phyloP scores from a whole-genome alignment of 106 monocot species.

The Narthecium ossifragum region DNA sequence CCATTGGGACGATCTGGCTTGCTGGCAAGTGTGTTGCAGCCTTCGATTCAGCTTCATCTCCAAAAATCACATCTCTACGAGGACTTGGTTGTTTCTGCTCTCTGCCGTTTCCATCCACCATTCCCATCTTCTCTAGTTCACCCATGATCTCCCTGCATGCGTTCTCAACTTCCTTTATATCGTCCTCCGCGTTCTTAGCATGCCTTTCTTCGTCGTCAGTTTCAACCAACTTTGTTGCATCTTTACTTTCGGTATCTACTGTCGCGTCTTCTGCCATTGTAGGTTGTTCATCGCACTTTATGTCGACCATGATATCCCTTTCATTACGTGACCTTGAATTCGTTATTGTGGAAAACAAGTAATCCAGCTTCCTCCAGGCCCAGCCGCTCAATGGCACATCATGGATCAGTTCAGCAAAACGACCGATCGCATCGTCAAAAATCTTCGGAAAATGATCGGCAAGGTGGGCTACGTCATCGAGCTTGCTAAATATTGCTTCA shows the following conservation, averaged over 20 bases:
- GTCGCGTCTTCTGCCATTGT: not conserved
- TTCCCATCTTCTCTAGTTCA: conserved; percentile 11
- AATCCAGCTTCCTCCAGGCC: not conserved
- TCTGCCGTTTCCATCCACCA: not conserved
- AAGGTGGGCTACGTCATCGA: conserved; percentile 24
- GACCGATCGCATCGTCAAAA: conserved; percentile 15
- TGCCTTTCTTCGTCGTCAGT: not conserved
- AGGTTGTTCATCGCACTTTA: conserved; percentile 10
- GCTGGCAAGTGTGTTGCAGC: not conserved
- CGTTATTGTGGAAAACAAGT: not conserved
- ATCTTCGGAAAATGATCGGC: conserved; percentile 10
- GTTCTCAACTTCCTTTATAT: conserved; percentile 21
- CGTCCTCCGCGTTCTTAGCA: conserved; percentile 3
- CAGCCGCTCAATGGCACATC: conserved; percentile 1
- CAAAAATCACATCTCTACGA: not conserved
- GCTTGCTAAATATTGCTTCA: conserved; percentile 4
- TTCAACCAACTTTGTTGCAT: not conserved
- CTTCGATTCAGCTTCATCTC: not conserved
- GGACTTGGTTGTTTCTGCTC: not conserved
- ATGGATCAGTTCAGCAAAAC: not conserved
- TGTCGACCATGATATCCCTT: conserved; percentile 14
- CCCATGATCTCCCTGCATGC: conserved; percentile 12
- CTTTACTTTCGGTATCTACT: too few species aligned
- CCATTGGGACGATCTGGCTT: not conserved
- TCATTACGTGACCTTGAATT: not conserved